Conservation (phyloP, 306 rosid species). For the Prunus padus region DNA sequence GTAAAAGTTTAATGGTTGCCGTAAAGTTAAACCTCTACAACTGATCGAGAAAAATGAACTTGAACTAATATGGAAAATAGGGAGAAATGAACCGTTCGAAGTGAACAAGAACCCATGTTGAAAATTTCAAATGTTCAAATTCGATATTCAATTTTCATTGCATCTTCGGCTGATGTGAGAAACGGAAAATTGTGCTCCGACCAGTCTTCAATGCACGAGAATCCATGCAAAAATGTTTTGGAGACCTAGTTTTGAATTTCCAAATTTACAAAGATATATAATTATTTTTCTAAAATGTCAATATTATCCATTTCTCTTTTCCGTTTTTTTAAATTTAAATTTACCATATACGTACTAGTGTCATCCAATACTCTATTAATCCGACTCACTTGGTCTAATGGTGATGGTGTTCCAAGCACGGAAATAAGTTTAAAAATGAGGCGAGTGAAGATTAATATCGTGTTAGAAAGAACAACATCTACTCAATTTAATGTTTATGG, state of each 20-base stretch:
- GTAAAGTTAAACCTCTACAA: background rate
- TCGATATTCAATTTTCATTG: background rate
- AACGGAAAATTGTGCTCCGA: background rate
- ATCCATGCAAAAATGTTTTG: background rate
- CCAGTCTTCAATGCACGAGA: background rate
- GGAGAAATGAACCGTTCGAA: background rate
- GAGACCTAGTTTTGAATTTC: background rate
- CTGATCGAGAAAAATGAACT: fast-evolving
- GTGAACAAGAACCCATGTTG: background rate
- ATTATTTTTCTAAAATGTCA: background rate
- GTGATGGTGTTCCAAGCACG: background rate
- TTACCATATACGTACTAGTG: too few relatives aligned
- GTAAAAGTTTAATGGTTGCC: fast-evolving
- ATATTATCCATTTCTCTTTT: background rate
- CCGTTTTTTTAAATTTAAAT: background rate
- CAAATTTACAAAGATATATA: background rate
- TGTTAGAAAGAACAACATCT: background rate
- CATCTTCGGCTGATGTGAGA: fast-evolving
- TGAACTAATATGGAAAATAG: background rate
- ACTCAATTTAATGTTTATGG: background rate
- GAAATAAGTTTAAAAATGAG: background rate
- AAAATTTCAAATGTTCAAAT: background rate
- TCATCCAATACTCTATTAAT: background rate
- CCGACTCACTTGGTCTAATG: background rate
- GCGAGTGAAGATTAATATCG: background rate